Conservation (phyloP, 805 yeast genomes). For the Suhomyces faveliae region DNA sequence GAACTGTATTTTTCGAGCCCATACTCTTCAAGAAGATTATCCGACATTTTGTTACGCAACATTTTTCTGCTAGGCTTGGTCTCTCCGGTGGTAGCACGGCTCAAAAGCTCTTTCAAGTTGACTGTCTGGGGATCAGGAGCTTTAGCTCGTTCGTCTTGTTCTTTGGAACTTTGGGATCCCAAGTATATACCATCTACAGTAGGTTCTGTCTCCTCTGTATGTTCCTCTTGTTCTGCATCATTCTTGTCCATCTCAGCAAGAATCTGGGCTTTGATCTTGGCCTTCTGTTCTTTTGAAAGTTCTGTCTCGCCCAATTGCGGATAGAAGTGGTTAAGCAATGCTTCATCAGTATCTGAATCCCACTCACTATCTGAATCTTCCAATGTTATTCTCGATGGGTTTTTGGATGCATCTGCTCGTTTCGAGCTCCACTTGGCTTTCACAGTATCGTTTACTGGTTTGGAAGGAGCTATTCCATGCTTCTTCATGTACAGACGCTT, state of each 20-base stretch:
- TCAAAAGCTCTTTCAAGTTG: not conserved
- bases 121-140: not conserved
- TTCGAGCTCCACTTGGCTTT: constrained; percentile 38
- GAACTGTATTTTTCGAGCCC: constrained; percentile 33
- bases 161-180: constrained; percentile 21
- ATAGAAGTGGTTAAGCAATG: constrained; percentile 37
- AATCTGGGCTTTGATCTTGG: constrained; percentile 36
- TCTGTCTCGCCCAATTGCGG: constrained; percentile 37
- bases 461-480: constrained; percentile 31
- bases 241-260: constrained; percentile 22
- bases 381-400: constrained; percentile 15
- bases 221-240: constrained; percentile 16
- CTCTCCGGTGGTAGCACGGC: not conserved
- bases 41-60: constrained; percentile 28
- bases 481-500: constrained; percentile 38
- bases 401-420: constrained; percentile 12
- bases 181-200: constrained; percentile 37
- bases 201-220: constrained; percentile 9
- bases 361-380: constrained; percentile 36
- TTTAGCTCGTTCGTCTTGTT: not conserved
- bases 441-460: constrained; percentile 14
- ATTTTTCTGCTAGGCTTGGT: constrained; percentile 20
- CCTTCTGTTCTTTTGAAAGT: constrained; percentile 33
- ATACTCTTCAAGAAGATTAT: constrained; percentile 38
- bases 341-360: constrained; percentile 41